phyloP scores from a whole-genome alignment of 2,329 filamentous ascomycete species.

The Macroventuria anomochaeta region DNA sequence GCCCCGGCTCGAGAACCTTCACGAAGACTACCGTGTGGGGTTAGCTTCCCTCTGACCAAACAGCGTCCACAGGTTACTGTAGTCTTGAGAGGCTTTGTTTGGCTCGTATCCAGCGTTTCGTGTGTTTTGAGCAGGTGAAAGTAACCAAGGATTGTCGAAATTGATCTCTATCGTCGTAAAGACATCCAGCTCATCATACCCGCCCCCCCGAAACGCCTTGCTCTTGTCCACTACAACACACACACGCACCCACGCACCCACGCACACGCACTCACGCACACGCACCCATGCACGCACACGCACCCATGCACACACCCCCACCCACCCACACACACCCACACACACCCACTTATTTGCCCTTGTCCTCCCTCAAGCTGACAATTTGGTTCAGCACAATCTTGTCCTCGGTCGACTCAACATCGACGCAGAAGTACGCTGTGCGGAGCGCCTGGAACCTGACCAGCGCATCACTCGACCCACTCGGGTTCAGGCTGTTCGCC shows the following conservation, averaged over 20 bases:
- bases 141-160: not conserved
- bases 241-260: too few relatives aligned
- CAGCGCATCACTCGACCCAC: slow-evolving; percentile 46
- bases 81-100: too few relatives aligned
- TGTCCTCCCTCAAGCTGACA: slow-evolving; percentile 87
- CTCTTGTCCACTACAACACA: not conserved
- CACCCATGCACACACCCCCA: too few relatives aligned
- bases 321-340: too few relatives aligned
- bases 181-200: not conserved
- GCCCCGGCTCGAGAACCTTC: slow-evolving; percentile 8
- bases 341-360: slow-evolving; percentile 37
- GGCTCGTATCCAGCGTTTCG: too few relatives aligned
- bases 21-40: slow-evolving; percentile 9
- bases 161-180: not conserved
- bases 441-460: slow-evolving; percentile 92
- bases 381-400: slow-evolving; percentile 89
- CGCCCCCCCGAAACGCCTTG: not conserved
- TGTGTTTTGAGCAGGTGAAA: not conserved
- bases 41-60: not conserved
- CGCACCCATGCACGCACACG: too few relatives aligned
- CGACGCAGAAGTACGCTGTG: slow-evolving; percentile 85
- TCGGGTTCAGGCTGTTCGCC: slow-evolving; percentile 47
- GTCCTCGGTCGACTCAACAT: slow-evolving; percentile 71
- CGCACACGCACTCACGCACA: too few relatives aligned
- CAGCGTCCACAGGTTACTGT: too few relatives aligned